Evolutionary conservation across 345 rosid species (phyloP), one percentile per base, ranked within the genome.

Genomic region (Citrus trifoliata): DNA sequence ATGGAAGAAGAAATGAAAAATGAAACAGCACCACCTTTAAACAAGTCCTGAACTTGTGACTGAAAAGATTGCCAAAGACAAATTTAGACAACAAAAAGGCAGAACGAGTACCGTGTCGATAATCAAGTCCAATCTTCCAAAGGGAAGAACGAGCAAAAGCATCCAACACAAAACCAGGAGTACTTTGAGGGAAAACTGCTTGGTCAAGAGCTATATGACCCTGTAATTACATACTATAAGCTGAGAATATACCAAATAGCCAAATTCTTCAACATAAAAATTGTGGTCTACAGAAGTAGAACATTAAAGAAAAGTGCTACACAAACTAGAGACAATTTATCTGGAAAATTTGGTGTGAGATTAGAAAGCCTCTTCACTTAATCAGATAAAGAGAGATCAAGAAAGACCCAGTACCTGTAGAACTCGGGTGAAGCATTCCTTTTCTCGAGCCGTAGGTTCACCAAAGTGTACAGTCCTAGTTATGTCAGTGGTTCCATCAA

Each of bases 191-290:
- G 82, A 95, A 93, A 38, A 95, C 90, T 4, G 94, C 98, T 83
- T 89, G 89, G 89, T 95, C 99, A 80, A 95, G 90, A 85, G 98
- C 97, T 76, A 95, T 93, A 86, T 93, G 99, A 83, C 99, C 99
- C 99, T 95, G 88, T 79, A 86, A 83, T 78, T 46, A 67, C 71
- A 81, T 22, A 70, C 10, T 22, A 12, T 0, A 80, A 10, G 48
- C 5, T 77, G 51, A 82, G 63, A 22, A 62, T 40, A 76, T 10
- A 73, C 28, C 30, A 18, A 55, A 75, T 28, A 70, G 51, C 32
- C 68, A 76, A 55, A 46, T 67, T 35, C 32, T 53, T 53, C 6
- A 32, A 2, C 14, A 10, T 13, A 18, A 76, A 70, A 63, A 62
- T 70, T 35, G 72, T 76, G 53, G 63, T 38, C 70, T 46, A 76